Conservation (phyloP, 2,329 filamentous ascomycete species). For the Myriosclerotinia duriaeana region DNA sequence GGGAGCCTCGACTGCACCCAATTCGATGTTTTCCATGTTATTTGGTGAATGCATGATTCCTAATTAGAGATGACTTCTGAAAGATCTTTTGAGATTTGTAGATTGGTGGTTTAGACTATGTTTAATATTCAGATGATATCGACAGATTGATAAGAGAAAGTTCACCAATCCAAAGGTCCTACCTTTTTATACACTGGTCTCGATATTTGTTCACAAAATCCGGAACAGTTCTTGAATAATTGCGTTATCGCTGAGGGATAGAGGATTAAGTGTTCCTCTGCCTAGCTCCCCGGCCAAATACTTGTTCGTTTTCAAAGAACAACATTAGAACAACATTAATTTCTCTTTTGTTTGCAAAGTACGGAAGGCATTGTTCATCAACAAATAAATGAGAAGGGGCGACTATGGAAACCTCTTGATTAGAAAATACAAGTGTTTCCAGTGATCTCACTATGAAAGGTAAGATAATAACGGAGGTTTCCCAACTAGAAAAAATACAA, state of each 20-base stretch:
- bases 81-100: neutral
- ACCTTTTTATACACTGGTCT: neutral
- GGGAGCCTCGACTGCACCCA: neutral
- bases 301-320: neutral
- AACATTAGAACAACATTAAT: neutral
- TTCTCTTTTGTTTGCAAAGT: neutral
- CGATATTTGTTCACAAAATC: neutral
- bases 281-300: too few relatives aligned
- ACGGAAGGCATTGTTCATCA: neutral
- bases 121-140: neutral
- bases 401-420: neutral
- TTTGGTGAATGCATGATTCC: neutral
- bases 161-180: neutral
- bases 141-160: neutral
- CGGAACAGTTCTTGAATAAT: neutral
- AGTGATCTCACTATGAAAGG: too few relatives aligned
- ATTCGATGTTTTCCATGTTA: neutral
- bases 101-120: neutral
- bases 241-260: too few relatives aligned
- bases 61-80: too few relatives aligned
- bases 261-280: neutral
- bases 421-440: too few relatives aligned
- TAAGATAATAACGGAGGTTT: too few relatives aligned
- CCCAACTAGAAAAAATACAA: too few relatives aligned
- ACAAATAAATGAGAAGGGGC: neutral